These are phyloP conservation scores for Didymella arachidicola DNA, from an alignment of 2,329 filamentous ascomycete species.

Conservation along the genomic window DNA sequence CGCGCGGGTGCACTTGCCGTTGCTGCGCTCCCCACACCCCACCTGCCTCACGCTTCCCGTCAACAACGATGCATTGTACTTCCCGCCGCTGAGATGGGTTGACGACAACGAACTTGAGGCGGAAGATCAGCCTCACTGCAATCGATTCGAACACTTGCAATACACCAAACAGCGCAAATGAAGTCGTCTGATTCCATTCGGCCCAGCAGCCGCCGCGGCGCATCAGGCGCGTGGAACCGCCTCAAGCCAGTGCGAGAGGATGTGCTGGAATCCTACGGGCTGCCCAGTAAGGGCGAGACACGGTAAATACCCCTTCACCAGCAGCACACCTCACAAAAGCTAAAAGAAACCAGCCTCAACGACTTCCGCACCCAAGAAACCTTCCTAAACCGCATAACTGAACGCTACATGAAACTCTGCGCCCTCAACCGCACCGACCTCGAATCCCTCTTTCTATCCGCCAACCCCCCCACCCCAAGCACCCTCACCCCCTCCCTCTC, in stretches of 20 bases:
- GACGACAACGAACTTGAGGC: slow-evolving; percentile 5
- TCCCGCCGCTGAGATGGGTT: slow-evolving; percentile 22
- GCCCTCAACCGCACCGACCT: slow-evolving; percentile 77
- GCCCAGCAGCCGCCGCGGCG: slow-evolving; percentile 48
- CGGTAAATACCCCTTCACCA: slow-evolving; percentile 61
- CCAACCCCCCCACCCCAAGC: slow-evolving; percentile 55
- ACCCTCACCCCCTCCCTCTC: slow-evolving; percentile 22
- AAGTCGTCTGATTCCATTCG: slow-evolving; percentile 43
- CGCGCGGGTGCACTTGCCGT: slow-evolving; percentile 7
- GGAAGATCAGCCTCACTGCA: neutral
- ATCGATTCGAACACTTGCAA: neutral
- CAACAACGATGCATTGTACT: slow-evolving; percentile 23
- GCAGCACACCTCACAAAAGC: neutral
- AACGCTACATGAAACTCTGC: slow-evolving; percentile 90
- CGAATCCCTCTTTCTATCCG: slow-evolving; percentile 72
- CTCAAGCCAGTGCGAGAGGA: slow-evolving; percentile 78
- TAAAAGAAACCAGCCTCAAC: slow-evolving; percentile 49
- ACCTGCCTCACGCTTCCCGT: slow-evolving; percentile 34
- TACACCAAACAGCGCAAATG: slow-evolving; percentile 25
- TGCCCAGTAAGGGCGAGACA: slow-evolving; percentile 90
- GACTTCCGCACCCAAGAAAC: slow-evolving; percentile 80
- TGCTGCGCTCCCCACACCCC: slow-evolving; percentile 35
- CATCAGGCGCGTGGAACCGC: slow-evolving; percentile 51
- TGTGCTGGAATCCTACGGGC: slow-evolving; percentile 79
- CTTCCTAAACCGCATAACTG: slow-evolving; percentile 87